Base-by-base conservation (phyloP, 2,329 filamentous ascomycete genomes). In the Teratosphaeria nubilosa region DNA sequence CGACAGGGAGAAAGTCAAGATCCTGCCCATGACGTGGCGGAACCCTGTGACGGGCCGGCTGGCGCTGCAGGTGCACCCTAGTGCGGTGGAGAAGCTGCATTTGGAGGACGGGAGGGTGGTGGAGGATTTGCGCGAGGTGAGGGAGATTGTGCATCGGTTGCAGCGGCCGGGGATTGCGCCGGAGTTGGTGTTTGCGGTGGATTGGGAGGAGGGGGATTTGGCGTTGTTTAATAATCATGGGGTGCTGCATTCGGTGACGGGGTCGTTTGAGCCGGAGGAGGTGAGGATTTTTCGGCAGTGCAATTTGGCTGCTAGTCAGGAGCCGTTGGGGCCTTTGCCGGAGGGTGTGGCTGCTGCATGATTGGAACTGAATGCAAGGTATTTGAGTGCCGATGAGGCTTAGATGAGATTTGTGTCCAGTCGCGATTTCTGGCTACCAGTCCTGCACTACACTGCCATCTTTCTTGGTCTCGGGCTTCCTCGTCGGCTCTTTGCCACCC, bases 171-270 rank as follows among this genome's bases (percentile, higher is more conserved):
- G 82, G 0, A 91, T 91, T 64, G 81, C 82, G 13, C 87, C 88
- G 0, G 70, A 78, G 59, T 76, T 78, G 61, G 86, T 91, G 11
- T 90, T 90, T 69, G 76, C 86, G 9, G 85, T 90, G 65, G 86
- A 91, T 65, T 91, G 88, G 88, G 77, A 86, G 64, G 83, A 88
- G 68, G 87, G 87, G 5, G 88, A 91, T 68, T 73, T 90, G 58
- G 88, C 90, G 32, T 75, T 91, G 27, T 91, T 91, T 73, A 86
- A 91, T 71, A 91, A 91, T 68, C 82, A 86, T 10, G 88, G 87
- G 1, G 78, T 90, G 16, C 69, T 91, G 58, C 88, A 92, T 71
- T 86, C 82, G 2, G 88, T 91, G 1, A 87, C 89, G 0, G 88
- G 87, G 1, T 85, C 85, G 1, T 91, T 91, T 72, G 79, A 80